phyloP scores from a whole-genome alignment of 768 basidiomycete species.

The Hysterangium stoloniferum region DNA sequence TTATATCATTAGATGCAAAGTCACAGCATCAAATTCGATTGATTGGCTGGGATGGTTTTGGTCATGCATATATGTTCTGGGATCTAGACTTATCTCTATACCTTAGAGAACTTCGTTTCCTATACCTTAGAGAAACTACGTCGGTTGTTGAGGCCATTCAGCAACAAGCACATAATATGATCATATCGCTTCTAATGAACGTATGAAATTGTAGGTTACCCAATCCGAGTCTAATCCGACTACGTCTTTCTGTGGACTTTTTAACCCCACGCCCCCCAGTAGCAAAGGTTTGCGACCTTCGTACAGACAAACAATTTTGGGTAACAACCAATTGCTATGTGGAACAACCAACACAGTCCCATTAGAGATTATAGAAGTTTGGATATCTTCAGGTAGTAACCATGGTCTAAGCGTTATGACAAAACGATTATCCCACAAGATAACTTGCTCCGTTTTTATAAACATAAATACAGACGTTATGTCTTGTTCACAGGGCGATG shows the following conservation, averaged over 20 bases:
- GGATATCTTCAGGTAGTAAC: conserved; percentile 9
- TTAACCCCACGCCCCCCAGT: neutral
- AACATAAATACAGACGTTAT: conserved; percentile 20
- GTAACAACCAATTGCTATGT: conserved; percentile 12
- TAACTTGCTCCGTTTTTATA: conserved; percentile 3
- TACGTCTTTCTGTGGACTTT: neutral
- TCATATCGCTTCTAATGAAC: conserved; percentile 6
- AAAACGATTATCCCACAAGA: conserved; percentile 63
- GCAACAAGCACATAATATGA: neutral
- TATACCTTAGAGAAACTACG: too few relatives aligned
- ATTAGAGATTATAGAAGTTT: neutral
- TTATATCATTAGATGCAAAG: conserved; percentile 50
- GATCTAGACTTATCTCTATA: too few relatives aligned
- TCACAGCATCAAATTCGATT: conserved; percentile 80
- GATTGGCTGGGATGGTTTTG: too few relatives aligned
- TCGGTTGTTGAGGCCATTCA: too few relatives aligned
- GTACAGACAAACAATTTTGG: conserved; percentile 10
- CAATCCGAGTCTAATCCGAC: neutral
- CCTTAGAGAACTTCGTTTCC: too few relatives aligned
- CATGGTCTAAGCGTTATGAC: conserved; percentile 26
- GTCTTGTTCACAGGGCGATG: conserved; percentile 22
- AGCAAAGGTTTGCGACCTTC: neutral
- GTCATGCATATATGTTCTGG: too few relatives aligned
- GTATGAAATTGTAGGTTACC: conserved; percentile 2
- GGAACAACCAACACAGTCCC: conserved; percentile 6